A percentile compares a stretch with the other conserved stretches of the same genome.
Conservation (phyloP, 805 yeast species). For the Brettanomyces anomalus region DNA sequence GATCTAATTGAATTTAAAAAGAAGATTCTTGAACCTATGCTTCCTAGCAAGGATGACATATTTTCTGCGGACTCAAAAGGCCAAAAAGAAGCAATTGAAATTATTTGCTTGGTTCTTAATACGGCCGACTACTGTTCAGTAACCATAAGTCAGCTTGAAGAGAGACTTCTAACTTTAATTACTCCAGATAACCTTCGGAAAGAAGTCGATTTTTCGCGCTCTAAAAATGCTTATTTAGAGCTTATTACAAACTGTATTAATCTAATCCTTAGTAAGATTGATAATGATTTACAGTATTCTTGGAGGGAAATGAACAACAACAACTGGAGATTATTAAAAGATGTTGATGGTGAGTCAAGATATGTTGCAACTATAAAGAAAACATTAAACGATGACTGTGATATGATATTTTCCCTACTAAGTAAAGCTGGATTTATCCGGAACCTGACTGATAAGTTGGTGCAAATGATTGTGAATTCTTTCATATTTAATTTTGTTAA, state of each 20-base stretch:
- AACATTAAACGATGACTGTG: conserved; percentile 36
- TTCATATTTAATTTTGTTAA: conserved; percentile 49
- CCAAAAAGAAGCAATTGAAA: conserved; percentile 52
- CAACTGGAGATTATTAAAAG: conserved; percentile 59
- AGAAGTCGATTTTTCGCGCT: conserved; percentile 43
- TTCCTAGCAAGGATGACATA: conserved; percentile 31
- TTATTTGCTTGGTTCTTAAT: conserved; percentile 65
- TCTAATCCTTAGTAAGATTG: conserved; percentile 47
- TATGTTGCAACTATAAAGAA: conserved; percentile 53
- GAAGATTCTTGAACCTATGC: conserved; percentile 38
- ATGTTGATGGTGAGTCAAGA: conserved; percentile 64
- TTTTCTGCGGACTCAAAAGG: conserved; percentile 24
- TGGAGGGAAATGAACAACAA: conserved; percentile 80
- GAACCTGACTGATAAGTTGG: conserved; percentile 65
- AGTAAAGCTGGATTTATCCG: conserved; percentile 65
- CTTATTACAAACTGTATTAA: conserved; percentile 51
- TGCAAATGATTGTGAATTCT: conserved; percentile 52
- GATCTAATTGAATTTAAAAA: conserved; percentile 54
- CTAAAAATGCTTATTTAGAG: conserved; percentile 48
- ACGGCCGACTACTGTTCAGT: conserved; percentile 85
- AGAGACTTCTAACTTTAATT: conserved; percentile 37
- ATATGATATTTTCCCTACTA: conserved; percentile 44
- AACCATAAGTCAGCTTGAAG: conserved; percentile 71
- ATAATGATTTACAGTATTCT: conserved; percentile 50
- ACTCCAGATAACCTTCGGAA: conserved; percentile 26